These are phyloP conservation scores for Dendrobium chrysotoxum DNA, from an alignment of 106 monocot species.

Conservation along the genomic window DNA sequence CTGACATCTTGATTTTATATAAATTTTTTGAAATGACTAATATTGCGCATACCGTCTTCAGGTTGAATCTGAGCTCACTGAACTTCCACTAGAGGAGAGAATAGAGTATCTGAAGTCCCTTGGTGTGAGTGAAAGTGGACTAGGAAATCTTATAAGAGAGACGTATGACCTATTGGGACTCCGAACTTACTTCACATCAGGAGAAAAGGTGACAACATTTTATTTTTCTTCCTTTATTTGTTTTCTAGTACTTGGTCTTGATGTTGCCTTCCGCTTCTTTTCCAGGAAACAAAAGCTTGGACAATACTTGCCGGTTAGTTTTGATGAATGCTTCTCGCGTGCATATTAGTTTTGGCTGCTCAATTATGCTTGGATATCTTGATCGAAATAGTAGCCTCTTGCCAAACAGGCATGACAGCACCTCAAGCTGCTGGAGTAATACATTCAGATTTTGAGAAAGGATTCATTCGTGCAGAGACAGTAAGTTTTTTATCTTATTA, in stretches of 20 bases:
- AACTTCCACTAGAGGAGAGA: slow-evolving; percentile 81
- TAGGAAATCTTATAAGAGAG: slow-evolving; percentile 93
- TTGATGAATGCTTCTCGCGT: background rate
- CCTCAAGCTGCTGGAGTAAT: slow-evolving; percentile 99
- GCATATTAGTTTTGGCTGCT: background rate
- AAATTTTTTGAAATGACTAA: background rate
- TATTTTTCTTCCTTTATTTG: background rate
- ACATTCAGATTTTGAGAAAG: slow-evolving; percentile 99
- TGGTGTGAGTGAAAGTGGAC: slow-evolving; percentile 86
- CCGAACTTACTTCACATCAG: slow-evolving; percentile 92
- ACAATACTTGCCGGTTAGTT: slow-evolving; percentile 78
- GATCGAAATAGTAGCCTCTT: background rate
- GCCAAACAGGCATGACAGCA: slow-evolving; percentile 84
- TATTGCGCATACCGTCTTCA: background rate
- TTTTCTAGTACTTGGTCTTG: background rate
- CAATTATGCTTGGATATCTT: background rate
- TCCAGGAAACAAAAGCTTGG: slow-evolving; percentile 99
- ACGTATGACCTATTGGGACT: slow-evolving; percentile 87
- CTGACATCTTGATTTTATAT: background rate
- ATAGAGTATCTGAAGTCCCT: slow-evolving; percentile 79
- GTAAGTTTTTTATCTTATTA: slow-evolving; percentile 18
- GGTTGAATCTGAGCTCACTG: slow-evolving; percentile 97
- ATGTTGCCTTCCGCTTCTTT: slow-evolving; percentile 2
- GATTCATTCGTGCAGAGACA: slow-evolving; percentile 97
- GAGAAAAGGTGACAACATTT: slow-evolving; percentile 65